Percentiles rank a stretch among this genome's conserved stretches.
Evolutionary conservation across 352 stramenopile species (phyloP).

Genomic region (Pythium aquatile): DNA sequence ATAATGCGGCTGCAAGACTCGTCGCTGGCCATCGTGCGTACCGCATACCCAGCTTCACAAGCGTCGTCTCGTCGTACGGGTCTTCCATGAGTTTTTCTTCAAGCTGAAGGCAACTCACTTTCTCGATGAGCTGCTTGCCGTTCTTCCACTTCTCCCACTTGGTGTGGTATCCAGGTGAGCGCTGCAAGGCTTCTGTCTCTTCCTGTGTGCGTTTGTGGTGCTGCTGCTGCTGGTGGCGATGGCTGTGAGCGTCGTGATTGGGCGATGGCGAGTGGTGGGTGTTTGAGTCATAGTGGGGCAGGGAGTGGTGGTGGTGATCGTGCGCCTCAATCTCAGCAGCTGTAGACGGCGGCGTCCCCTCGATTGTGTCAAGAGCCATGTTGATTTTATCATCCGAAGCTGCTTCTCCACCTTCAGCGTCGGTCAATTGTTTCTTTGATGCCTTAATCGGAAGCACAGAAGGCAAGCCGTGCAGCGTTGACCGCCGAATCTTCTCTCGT

Average conservation of each 20-base stretch:
- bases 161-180: conserved; percentile 46
- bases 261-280: background rate
- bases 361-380: background rate
- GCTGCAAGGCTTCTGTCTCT: conserved; percentile 7
- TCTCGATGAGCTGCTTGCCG: conserved; percentile 54
- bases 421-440: background rate
- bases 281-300: background rate
- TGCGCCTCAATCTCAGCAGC: background rate
- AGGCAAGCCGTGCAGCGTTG: conserved; percentile 13
- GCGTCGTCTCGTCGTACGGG: conserved; percentile 35
- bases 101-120: conserved; percentile 61
- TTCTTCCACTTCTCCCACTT: conserved; percentile 60
- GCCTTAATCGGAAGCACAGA: background rate
- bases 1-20: conserved; percentile 48
- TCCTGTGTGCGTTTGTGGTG: conserved; percentile 7
- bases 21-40: conserved; percentile 55
- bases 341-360: background rate
- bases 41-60: conserved; percentile 58
- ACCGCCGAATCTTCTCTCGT: conserved; percentile 6
- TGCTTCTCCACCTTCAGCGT: background rate
- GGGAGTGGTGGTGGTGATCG: background rate
- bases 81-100: conserved; percentile 59
- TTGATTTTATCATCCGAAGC: background rate
- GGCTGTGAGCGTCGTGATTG: too few relatives aligned
- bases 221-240: conserved; percentile 1